Base-by-base conservation (phyloP, 192 early-diverging fungal genomes). In the Backusella parvicylindrica region DNA sequence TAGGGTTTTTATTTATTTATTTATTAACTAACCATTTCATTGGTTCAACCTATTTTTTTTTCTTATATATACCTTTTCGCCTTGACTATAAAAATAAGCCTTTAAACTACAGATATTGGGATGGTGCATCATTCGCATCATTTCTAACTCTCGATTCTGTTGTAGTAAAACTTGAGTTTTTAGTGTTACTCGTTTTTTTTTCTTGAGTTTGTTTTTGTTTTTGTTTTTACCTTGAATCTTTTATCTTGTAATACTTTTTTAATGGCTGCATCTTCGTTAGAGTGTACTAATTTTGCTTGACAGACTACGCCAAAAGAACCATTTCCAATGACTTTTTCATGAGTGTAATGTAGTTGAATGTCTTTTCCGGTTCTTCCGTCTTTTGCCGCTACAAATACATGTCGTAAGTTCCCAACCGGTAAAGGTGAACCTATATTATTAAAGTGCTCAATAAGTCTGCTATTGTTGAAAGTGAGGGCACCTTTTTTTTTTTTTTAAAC, bases 161-260 rank as follows among this genome's bases (percentile, higher is more conserved):
- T n/a, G n/a, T n/a, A n/a, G n/a, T n/a, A n/a, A n/a, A n/a, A n/a
- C n/a, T n/a, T n/a, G n/a, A n/a, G 26, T 36, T 49, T 23, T 71
- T 28, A 77, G 35, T 37, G 31, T 41, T n/a, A n/a, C n/a, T n/a
- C n/a, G 16, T 0, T 6, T 32, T 37, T 8, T 36, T 15, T 31
- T 53, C 11, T 26, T 18, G 23, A n/a, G n/a, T n/a, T n/a, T 31
- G 1, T 33, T 64, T 5, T 18, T 15, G 5, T 11, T 23, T 1
- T 18, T 68, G 16, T 53, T 18, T 15, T 68, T 85, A 94, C 94
- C 89, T 99, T 99, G 89, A 98, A 99, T 37, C 98, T 91, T 83
- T 95, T 96, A 81, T 99, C 98, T 88, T 98, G 98, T 36, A 98
- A 82, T 6, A 99, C 98, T 84, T 98, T 98, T 86, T 99, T 99